These are phyloP conservation scores for Saturnispora diversa DNA, from an alignment of 805 yeast genomes.

Conservation along the genomic window DNA sequence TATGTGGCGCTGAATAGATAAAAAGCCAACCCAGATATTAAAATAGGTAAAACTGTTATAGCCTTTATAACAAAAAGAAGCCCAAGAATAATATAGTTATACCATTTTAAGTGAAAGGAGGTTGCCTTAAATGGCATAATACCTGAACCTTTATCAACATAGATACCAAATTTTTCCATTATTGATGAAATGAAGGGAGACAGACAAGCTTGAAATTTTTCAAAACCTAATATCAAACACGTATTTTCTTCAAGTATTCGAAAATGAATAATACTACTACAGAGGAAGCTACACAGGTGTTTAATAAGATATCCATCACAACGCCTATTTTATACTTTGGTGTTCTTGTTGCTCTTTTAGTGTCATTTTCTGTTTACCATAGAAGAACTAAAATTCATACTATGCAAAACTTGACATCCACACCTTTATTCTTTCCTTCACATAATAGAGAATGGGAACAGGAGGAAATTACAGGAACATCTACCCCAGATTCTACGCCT, in stretches of 20 bases:
- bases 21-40: constrained; percentile 18
- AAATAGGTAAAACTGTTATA: constrained; percentile 20
- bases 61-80: constrained; percentile 11
- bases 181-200: not conserved
- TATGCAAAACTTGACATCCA: constrained; percentile 11
- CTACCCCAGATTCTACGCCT: constrained; percentile 17
- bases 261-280: constrained; percentile 9
- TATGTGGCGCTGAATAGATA: constrained; percentile 14
- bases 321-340: constrained; percentile 75
- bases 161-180: constrained; percentile 79
- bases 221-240: not conserved
- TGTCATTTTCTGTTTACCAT: constrained; percentile 62
- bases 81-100: constrained; percentile 7
- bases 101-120: constrained; percentile 18
- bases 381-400: constrained; percentile 27
- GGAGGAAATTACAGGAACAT: constrained; percentile 1
- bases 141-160: constrained; percentile 91
- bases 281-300: constrained; percentile 4
- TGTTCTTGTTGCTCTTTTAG: constrained; percentile 56
- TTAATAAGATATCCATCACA: constrained; percentile 40
- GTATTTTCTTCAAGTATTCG: not conserved
- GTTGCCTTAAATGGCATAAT: constrained; percentile 78
- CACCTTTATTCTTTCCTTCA: constrained; percentile 12
- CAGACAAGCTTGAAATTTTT: not conserved
- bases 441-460: constrained; percentile 7